Percentiles rank a stretch among this genome's conserved stretches.
phyloP scores from a whole-genome alignment of 352 stramenopile genomes.

The Aphanomyces astaci region DNA sequence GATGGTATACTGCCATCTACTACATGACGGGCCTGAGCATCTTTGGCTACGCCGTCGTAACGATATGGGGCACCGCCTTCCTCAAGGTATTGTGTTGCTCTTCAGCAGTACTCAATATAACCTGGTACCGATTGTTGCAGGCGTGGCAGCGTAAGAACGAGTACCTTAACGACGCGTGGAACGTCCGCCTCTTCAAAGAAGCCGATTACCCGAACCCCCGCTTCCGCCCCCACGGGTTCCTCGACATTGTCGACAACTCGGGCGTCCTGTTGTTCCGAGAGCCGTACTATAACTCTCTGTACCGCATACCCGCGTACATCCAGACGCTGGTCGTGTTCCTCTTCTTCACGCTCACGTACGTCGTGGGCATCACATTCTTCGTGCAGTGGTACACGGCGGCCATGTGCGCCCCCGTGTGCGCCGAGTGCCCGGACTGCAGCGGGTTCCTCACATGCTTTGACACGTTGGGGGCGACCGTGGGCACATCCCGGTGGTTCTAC shows the following conservation, averaged over 20 bases:
- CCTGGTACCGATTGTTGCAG: not conserved
- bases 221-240: constrained; percentile 67
- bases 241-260: constrained; percentile 65
- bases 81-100: constrained; percentile 35
- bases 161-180: constrained; percentile 73
- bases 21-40: constrained; percentile 78
- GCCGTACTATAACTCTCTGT: constrained; percentile 74
- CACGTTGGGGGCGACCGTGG: constrained; percentile 58
- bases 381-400: constrained; percentile 82
- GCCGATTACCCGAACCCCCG: constrained; percentile 75
- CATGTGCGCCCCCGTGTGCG: constrained; percentile 78
- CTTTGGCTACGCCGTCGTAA: constrained; percentile 68
- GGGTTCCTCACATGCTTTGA: constrained; percentile 79
- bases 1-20: constrained; percentile 56
- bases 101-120: not conserved
- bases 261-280: constrained; percentile 67
- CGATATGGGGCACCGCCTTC: constrained; percentile 68
- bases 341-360: constrained; percentile 72
- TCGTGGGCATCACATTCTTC: constrained; percentile 75
- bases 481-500: constrained; percentile 71
- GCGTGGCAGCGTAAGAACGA: constrained; percentile 72
- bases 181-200: constrained; percentile 77
- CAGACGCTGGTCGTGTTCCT: constrained; percentile 74
- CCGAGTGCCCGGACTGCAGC: constrained; percentile 57
- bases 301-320: constrained; percentile 67